Evolutionary conservation across 179 eudicot genomes (phyloP), one percentile per base, ranked within the genome.

Genomic region (Nepenthes alata): DNA sequence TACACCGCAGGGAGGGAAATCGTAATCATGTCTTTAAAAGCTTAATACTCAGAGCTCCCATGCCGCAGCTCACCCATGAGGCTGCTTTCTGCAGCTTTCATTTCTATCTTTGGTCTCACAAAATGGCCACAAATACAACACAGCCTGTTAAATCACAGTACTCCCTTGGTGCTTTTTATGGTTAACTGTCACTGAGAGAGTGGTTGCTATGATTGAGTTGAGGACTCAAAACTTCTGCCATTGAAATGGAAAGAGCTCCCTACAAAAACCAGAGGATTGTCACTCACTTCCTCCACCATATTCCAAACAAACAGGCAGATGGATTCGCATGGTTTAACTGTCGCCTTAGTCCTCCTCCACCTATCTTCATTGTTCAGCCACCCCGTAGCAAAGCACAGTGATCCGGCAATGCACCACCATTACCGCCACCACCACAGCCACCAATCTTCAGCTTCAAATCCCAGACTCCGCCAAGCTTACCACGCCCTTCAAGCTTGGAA

Each of bases 401-500:
- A n/a, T 57, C 34, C 35, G 0, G n/a, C n/a, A 15, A 35, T 13
- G 37, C 44, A 35, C 44, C 62, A 47, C 52, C 62, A 59, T 47
- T 47, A 15, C 50, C 61, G 14, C 11, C 47, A 57, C 2, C 36
- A 45, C 52, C 62, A 59, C 3, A 15, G 5, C 5, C 9, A 58
- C 50, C 39, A 41, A 47, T 58, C 62, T 7, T 14, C 37, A 11
- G 44, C 60, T 48, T 11, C 16, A 5, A 64, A 64, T 44, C 13
- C 45, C 39, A 70, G 83, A 14, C 69, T 80, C 47, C 61, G 61
- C 8, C 73, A 76, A 8, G 88, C 81, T 36, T 80, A 78, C 72
- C 71, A 77, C 2, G 85, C 85, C 1, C 61, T 83, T n/a, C 85
- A 80, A 66, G 83, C 88, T 11, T 83, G 77, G 83, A 80, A 78